Percentiles rank a stretch among this genome's conserved stretches.
Evolutionary conservation across 257 asterid species (phyloP).

Genomic region (Ilex aquifolium): DNA sequence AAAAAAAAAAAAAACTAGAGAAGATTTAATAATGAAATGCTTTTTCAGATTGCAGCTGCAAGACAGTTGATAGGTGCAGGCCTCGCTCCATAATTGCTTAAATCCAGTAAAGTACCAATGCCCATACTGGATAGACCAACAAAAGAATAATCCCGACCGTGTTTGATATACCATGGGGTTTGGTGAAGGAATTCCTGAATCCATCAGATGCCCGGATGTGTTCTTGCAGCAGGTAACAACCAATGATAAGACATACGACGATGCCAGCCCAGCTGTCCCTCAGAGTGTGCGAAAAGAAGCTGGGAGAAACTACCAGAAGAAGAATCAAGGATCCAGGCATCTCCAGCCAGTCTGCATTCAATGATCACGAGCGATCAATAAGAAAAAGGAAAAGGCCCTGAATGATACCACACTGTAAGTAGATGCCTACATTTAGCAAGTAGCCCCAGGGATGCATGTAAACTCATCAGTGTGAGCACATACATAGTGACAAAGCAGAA

Average conservation of each 20-base stretch:
- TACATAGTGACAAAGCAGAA: no score
- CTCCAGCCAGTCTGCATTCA: constrained; percentile 68
- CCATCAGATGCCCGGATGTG: constrained; percentile 91
- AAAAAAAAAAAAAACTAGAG: neutral
- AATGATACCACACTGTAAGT: no score
- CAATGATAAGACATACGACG: constrained; percentile 56
- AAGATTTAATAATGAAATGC: constrained; percentile 3
- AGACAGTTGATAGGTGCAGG: neutral
- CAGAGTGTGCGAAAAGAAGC: constrained; percentile 49
- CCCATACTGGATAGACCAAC: constrained; percentile 75
- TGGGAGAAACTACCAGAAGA: constrained; percentile 77
- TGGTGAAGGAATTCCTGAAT: constrained; percentile 79
- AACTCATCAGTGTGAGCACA: no score
- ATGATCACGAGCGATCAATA: neutral
- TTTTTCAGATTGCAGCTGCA: neutral
- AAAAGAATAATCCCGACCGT: constrained; percentile 71
- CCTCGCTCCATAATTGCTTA: neutral
- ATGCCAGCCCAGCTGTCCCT: constrained; percentile 61
- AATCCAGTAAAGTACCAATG: constrained; percentile 32
- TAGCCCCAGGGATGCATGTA: no score
- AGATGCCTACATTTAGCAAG: no score
- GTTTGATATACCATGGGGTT: constrained; percentile 80
- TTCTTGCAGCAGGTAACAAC: constrained; percentile 81
- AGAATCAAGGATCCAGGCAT: constrained; percentile 92
- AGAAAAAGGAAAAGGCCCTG: no score